These are phyloP conservation scores for Neophaeococcomyces aloes DNA, from an alignment of 2,329 filamentous ascomycete genomes.

Conservation along the genomic window DNA sequence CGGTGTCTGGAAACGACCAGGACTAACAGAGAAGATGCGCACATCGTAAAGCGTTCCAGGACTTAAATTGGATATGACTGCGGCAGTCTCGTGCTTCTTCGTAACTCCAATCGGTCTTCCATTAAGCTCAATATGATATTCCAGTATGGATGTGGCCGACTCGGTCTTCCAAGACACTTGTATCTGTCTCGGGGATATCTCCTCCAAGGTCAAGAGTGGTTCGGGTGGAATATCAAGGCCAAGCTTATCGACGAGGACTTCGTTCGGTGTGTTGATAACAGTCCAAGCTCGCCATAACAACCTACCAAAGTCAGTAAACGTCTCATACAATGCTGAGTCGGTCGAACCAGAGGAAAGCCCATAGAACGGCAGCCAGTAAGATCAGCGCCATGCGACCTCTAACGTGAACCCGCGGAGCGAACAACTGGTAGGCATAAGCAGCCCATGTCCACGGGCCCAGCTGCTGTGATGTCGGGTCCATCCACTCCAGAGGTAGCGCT, in stretches of 20 bases:
- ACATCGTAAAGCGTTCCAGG: slow-evolving; percentile 89
- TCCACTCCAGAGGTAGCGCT: slow-evolving; percentile 20
- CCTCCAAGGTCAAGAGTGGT: slow-evolving; percentile 80
- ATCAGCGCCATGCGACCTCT: slow-evolving; percentile 41
- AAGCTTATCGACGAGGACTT: slow-evolving; percentile 79
- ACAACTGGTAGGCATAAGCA: slow-evolving; percentile 36
- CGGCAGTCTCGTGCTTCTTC: slow-evolving; percentile 68
- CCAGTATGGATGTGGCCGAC: slow-evolving; percentile 58
- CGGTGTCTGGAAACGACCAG: slow-evolving; percentile 83
- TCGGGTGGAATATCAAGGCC: slow-evolving; percentile 87
- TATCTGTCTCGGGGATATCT: slow-evolving; percentile 76
- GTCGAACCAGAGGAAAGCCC: slow-evolving; percentile 40
- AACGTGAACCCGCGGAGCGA: slow-evolving; percentile 37
- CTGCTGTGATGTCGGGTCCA: slow-evolving; percentile 32
- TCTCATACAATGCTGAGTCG: background rate
- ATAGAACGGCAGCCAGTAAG: slow-evolving; percentile 37
- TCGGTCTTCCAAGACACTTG: slow-evolving; percentile 84
- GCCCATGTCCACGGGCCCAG: slow-evolving; percentile 37
- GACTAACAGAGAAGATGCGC: slow-evolving; percentile 80
- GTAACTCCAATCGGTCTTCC: slow-evolving; percentile 81
- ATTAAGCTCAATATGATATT: slow-evolving; percentile 88
- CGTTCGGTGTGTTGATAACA: slow-evolving; percentile 81
- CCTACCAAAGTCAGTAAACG: slow-evolving; percentile 39
- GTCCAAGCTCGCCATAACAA: slow-evolving; percentile 76
- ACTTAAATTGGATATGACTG: slow-evolving; percentile 77